Percentiles rank a stretch among this genome's conserved stretches.
These are phyloP conservation scores for Globisporangium middletonii DNA, from an alignment of 352 stramenopile genomes.

Conservation along the genomic window DNA sequence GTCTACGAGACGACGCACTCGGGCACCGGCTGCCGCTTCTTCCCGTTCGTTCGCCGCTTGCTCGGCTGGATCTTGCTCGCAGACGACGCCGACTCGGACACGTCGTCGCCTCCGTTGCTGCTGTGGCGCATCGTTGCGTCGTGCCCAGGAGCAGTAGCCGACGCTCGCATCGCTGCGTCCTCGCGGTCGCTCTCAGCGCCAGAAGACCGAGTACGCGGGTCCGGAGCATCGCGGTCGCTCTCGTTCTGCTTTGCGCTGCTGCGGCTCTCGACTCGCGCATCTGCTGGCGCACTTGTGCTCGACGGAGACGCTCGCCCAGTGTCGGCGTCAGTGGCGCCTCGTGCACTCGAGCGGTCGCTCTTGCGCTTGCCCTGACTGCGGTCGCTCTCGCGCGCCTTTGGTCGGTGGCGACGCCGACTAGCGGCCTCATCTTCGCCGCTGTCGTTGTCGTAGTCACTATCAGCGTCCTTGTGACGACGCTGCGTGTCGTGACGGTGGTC, in stretches of 20 bases:
- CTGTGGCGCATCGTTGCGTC: background rate
- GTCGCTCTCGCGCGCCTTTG: background rate
- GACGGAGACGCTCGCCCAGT: too few relatives aligned
- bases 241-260: too few relatives aligned
- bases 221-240: too few relatives aligned
- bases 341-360: slow-evolving; percentile 1
- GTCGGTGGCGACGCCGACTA: too few relatives aligned
- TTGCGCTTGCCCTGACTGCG: background rate
- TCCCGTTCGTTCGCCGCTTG: slow-evolving; percentile 65
- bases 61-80: slow-evolving; percentile 24
- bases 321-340: slow-evolving; percentile 3
- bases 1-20: slow-evolving; percentile 31
- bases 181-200: too few relatives aligned
- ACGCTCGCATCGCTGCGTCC: too few relatives aligned
- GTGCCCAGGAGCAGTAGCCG: background rate
- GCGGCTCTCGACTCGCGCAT: too few relatives aligned
- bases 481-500: slow-evolving; percentile 8
- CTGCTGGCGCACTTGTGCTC: background rate
- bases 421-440: slow-evolving; percentile 3
- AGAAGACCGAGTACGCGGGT: too few relatives aligned
- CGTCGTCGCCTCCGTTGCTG: slow-evolving; percentile 1
- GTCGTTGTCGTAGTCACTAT: slow-evolving; percentile 8
- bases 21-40: slow-evolving; percentile 36
- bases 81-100: background rate
- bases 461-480: slow-evolving; percentile 3